These are phyloP conservation scores for Allium fistulosum DNA, from an alignment of 106 monocot species.

Conservation along the genomic window DNA sequence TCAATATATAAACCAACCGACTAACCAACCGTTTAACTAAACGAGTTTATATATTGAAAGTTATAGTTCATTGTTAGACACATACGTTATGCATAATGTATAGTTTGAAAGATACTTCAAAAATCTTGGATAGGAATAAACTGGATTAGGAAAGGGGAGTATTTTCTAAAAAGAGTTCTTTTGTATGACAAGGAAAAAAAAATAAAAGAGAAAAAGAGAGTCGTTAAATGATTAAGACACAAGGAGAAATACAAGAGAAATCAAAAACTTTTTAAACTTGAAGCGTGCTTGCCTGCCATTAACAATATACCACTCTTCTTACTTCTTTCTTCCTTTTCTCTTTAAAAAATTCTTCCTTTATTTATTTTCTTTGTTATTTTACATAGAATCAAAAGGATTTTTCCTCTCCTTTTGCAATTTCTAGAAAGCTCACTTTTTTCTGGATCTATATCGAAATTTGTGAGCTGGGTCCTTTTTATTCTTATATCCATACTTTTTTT, in stretches of 20 bases:
- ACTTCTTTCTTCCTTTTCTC: neutral
- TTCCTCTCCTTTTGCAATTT: constrained; percentile 9
- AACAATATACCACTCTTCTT: neutral
- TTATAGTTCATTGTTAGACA: no score
- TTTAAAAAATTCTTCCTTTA: constrained; percentile 4
- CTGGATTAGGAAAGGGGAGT: no score
- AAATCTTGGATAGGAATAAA: neutral
- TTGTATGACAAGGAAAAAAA: neutral
- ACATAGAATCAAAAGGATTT: constrained; percentile 4
- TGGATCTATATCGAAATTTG: constrained; percentile 15
- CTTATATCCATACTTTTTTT: neutral
- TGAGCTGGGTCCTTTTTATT: constrained; percentile 12
- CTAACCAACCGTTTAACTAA: no score
- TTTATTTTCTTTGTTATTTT: neutral
- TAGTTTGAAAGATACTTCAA: neutral
- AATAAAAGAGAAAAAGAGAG: neutral
- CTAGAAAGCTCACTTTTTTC: constrained; percentile 17
- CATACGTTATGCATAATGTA: neutral
- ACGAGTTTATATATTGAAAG: no score
- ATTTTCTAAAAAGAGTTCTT: neutral
- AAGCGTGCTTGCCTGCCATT: constrained; percentile 96
- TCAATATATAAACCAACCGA: no score
- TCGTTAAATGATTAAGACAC: constrained; percentile 12
- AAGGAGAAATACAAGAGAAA: constrained; percentile 40
- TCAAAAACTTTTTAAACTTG: constrained; percentile 42